Conservation (phyloP, 345 rosid genomes). For the Euclidium syriacum region DNA sequence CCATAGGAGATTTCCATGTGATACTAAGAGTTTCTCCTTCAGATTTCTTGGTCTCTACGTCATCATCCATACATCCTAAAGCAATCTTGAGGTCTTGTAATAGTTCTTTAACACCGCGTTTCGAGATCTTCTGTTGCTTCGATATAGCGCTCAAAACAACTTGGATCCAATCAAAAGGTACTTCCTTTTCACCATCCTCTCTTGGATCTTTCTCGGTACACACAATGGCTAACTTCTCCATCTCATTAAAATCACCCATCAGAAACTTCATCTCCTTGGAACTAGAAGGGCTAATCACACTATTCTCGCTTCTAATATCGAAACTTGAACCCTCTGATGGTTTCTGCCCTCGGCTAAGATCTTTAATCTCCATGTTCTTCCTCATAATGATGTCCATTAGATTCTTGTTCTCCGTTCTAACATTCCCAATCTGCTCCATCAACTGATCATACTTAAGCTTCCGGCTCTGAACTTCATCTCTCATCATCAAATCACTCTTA, state of each 20-base stretch:
- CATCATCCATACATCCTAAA: conserved; percentile 47
- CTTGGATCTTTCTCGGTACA: conserved; percentile 38
- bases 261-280: conserved; percentile 57
- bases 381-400: conserved; percentile 56
- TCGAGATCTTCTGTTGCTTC: conserved; percentile 60
- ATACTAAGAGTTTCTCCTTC: conserved; percentile 32
- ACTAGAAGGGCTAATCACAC: conserved; percentile 48
- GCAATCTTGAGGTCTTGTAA: conserved; percentile 79
- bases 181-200: conserved; percentile 30
- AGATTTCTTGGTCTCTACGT: conserved; percentile 1
- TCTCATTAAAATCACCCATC: conserved; percentile 73
- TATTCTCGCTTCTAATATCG: conserved; percentile 43
- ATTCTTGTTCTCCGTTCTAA: conserved; percentile 70
- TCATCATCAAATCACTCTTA: conserved; percentile 46
- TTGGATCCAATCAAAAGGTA: conserved; percentile 88
- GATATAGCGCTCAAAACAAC: conserved; percentile 68
- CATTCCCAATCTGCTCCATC: conserved; percentile 46
- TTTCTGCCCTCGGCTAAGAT: conserved; percentile 43
- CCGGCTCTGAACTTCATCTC: conserved; percentile 44
- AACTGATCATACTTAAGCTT: conserved; percentile 38
- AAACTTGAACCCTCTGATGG: conserved; percentile 38
- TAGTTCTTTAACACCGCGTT: conserved; percentile 45
- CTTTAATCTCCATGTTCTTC: conserved; percentile 53
- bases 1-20: conserved; percentile 39
- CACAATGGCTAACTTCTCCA: conserved; percentile 80